Conservation (phyloP, 2,329 filamentous ascomycete genomes). For the Zymoseptoria pseudotritici region DNA sequence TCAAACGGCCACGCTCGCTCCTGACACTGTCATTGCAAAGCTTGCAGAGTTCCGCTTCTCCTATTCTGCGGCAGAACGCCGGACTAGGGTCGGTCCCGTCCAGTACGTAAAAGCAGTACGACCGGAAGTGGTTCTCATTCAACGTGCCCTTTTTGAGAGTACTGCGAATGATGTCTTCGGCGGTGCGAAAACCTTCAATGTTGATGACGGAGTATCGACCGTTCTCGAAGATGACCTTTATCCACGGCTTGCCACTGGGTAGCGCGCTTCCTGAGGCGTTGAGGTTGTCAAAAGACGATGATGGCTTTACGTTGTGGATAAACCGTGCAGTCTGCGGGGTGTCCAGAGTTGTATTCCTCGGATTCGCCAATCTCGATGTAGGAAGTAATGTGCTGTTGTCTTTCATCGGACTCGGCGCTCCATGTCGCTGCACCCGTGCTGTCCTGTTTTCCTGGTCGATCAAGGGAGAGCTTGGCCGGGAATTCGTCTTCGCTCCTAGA, state of each 20-base stretch:
- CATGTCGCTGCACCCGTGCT: constrained; percentile 52
- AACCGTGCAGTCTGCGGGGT: constrained; percentile 53
- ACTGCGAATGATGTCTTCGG: constrained; percentile 85
- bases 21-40: constrained; percentile 82
- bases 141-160: constrained; percentile 82
- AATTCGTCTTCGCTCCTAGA: constrained; percentile 47
- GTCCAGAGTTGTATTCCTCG: constrained; percentile 35
- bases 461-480: constrained; percentile 65
- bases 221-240: constrained; percentile 85
- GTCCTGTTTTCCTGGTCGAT: constrained; percentile 49
- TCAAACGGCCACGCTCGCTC: constrained; percentile 81
- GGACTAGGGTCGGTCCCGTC: constrained; percentile 78
- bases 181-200: constrained; percentile 81
- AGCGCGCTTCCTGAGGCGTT: constrained; percentile 59
- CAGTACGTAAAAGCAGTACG: constrained; percentile 94
- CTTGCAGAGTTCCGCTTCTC: constrained; percentile 80
- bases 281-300: constrained; percentile 76
- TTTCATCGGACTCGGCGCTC: constrained; percentile 50
- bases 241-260: constrained; percentile 78
- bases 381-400: constrained; percentile 36
- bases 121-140: constrained; percentile 83
- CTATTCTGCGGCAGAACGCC: constrained; percentile 69
- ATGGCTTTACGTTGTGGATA: constrained; percentile 65
- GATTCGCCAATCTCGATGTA: constrained; percentile 34
- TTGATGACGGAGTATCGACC: constrained; percentile 91